Conservation (phyloP, 768 basidiomycete genomes). For the Lactarius tabidus region DNA sequence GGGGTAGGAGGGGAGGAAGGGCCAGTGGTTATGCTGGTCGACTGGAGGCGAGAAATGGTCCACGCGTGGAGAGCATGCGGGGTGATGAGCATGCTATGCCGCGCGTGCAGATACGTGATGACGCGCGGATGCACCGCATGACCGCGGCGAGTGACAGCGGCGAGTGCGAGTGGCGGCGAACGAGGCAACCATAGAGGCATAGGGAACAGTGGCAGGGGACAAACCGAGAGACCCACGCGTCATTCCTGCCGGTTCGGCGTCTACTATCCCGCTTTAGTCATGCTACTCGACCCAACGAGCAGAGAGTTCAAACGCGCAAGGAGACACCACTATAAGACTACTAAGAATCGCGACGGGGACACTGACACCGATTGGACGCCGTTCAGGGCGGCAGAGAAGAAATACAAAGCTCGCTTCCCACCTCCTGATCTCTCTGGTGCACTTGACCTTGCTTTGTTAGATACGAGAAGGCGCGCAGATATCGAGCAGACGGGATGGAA, state of each 20-base stretch:
- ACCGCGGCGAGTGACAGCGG: slow-evolving; percentile 30
- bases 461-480: slow-evolving; percentile 40
- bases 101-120: slow-evolving; percentile 14
- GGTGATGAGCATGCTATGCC: slow-evolving; percentile 21
- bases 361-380: slow-evolving; percentile 61
- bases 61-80: slow-evolving; percentile 17
- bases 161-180: slow-evolving; percentile 43
- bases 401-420: slow-evolving; percentile 73
- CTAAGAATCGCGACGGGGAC: slow-evolving; percentile 46
- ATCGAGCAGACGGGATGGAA: slow-evolving; percentile 45
- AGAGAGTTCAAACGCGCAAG: slow-evolving; percentile 57
- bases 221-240: not conserved
- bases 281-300: slow-evolving; percentile 42
- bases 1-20: slow-evolving; percentile 31
- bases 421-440: slow-evolving; percentile 68
- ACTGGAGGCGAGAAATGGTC: slow-evolving; percentile 8
- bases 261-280: not conserved
- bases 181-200: slow-evolving; percentile 83
- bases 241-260: slow-evolving; percentile 23
- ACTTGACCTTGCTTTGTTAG: slow-evolving; percentile 58
- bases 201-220: slow-evolving; percentile 7
- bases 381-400: slow-evolving; percentile 76
- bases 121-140: slow-evolving; percentile 24
- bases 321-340: slow-evolving; percentile 56
- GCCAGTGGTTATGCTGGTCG: slow-evolving; percentile 44